Percentiles rank a stretch among this genome's conserved stretches.
Conservation (phyloP, 129 eudicot genomes). For the Flaveria robusta region DNA sequence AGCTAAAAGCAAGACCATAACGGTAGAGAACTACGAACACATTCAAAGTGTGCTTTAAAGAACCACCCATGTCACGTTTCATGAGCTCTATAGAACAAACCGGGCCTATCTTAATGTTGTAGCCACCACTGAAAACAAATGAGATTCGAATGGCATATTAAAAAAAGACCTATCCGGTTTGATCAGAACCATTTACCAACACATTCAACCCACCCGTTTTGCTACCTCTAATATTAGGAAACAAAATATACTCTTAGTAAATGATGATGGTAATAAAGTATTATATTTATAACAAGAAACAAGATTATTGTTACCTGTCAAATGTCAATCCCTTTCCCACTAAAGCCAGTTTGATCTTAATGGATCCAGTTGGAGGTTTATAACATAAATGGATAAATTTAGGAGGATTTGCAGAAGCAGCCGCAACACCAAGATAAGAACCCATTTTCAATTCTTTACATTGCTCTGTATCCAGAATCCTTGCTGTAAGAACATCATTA, state of each 20-base stretch:
- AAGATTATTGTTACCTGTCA: conserved; percentile 63
- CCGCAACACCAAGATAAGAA: conserved; percentile 91
- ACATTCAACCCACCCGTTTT: background rate
- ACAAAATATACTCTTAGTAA: background rate
- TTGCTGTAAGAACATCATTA: conserved; percentile 80
- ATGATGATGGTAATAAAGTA: background rate
- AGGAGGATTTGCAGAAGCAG: conserved; percentile 92
- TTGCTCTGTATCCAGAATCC: conserved; percentile 63
- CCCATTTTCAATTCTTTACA: conserved; percentile 97
- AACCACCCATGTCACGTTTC: conserved; percentile 98
- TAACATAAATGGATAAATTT: conserved; percentile 89
- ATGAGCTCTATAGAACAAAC: conserved; percentile 88
- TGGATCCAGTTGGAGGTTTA: conserved; percentile 71
- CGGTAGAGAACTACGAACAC: no score
- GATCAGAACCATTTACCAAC: background rate
- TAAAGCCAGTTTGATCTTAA: conserved; percentile 76
- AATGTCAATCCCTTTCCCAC: conserved; percentile 97
- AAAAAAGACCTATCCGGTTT: background rate
- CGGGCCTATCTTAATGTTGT: conserved; percentile 95
- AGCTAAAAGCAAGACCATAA: no score
- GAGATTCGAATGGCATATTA: background rate
- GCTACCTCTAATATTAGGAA: background rate
- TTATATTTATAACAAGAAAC: conserved; percentile 9
- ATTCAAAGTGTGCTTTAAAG: no score
- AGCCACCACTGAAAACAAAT: conserved; percentile 76